Percentiles rank a stretch among this genome's conserved stretches.
Conservation (phyloP, 768 basidiomycete genomes). For the Leccinum olivaceopallidum region DNA sequence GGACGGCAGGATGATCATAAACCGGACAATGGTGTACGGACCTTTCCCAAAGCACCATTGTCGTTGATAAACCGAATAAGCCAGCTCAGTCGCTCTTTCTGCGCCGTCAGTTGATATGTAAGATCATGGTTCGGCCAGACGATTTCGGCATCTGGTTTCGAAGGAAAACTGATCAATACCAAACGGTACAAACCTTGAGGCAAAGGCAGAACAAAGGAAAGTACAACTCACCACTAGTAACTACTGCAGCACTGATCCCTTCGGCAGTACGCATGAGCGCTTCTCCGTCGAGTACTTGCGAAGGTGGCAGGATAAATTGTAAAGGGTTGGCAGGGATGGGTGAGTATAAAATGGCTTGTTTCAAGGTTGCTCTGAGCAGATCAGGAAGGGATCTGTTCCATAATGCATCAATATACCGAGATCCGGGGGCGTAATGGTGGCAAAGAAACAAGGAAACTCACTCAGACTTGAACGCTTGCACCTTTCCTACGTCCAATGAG, state of each 20-base stretch:
- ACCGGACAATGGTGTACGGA: conserved; percentile 27
- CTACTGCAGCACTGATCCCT: conserved; percentile 66
- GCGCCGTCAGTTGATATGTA: conserved; percentile 69
- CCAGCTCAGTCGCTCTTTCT: conserved; percentile 77
- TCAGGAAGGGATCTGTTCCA: conserved; percentile 62
- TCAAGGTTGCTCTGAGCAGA: conserved; percentile 78
- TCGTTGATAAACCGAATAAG: conserved; percentile 90
- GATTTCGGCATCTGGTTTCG: conserved; percentile 55
- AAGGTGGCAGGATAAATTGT: conserved; percentile 76
- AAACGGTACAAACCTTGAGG: background rate
- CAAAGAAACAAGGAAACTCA: conserved; percentile 35
- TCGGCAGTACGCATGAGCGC: conserved; percentile 80
- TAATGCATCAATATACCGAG: conserved; percentile 2
- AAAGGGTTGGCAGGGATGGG: conserved; percentile 75
- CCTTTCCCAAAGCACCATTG: conserved; percentile 78
- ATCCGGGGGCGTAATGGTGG: background rate
- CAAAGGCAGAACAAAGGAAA: background rate
- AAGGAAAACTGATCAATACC: background rate
- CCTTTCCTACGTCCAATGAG: conserved; percentile 58
- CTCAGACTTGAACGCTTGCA: conserved; percentile 63
- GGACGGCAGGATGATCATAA: background rate
- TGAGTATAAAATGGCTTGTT: conserved; percentile 80
- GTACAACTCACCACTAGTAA: conserved; percentile 62
- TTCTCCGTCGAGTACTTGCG: conserved; percentile 65
- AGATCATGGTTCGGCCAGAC: conserved; percentile 79